A percentile compares a stretch with the other conserved stretches of the same genome.
phyloP scores from a whole-genome alignment of 106 monocot genomes.

The Dendrobium catenatum region DNA sequence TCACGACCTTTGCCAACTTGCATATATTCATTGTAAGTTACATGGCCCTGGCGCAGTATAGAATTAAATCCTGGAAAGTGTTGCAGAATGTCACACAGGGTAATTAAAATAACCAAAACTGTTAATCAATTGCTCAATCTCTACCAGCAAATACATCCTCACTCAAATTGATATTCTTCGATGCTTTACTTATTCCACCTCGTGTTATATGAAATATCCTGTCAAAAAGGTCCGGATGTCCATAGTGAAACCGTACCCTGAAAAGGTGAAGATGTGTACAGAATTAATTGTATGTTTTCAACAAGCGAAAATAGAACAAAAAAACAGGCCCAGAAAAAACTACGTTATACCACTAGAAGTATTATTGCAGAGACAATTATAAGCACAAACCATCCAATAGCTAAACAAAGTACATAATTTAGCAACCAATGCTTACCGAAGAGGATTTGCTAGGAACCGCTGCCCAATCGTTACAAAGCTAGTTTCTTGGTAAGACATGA shows the following conservation, averaged over 20 bases:
- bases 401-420: not conserved
- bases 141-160: conserved; percentile 87
- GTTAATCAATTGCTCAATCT: not conserved
- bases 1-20: conserved; percentile 86
- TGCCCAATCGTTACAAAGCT: conserved; percentile 86
- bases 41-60: conserved; percentile 45
- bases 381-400: not conserved
- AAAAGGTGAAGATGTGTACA: not conserved
- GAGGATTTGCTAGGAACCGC: conserved; percentile 65
- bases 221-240: conserved; percentile 86
- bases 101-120: not conserved
- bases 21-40: conserved; percentile 72
- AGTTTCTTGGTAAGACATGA: conserved; percentile 84
- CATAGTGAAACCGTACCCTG: conserved; percentile 91
- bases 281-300: not conserved
- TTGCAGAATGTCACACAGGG: not conserved
- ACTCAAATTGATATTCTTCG: conserved; percentile 79
- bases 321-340: too few relatives aligned
- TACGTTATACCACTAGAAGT: too few relatives aligned
- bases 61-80: conserved; percentile 61
- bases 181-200: conserved; percentile 91
- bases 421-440: conserved; percentile 30
- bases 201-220: conserved; percentile 76
- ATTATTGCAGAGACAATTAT: too few relatives aligned
- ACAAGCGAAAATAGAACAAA: not conserved